Conservation (phyloP, 2,329 filamentous ascomycete genomes). For the Sporothrix mexicana region DNA sequence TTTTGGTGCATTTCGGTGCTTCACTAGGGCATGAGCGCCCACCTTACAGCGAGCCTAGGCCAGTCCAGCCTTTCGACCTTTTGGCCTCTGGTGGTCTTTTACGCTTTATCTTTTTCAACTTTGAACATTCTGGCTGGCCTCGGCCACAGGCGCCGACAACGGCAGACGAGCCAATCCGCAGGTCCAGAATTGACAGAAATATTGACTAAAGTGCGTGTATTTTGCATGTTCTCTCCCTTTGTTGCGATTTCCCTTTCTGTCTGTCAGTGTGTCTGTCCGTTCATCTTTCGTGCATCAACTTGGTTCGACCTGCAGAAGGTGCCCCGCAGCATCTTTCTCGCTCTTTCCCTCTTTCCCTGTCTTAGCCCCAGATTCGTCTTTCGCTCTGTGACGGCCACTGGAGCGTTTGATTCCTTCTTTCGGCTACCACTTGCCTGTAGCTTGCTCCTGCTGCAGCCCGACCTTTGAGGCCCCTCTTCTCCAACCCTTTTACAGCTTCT, state of each 20-base stretch:
- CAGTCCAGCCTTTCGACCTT: not conserved
- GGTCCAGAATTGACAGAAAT: not conserved
- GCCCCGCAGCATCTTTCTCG: conserved; percentile 7
- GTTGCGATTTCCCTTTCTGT: not conserved
- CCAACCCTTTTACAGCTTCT: not conserved
- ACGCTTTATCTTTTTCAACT: not conserved
- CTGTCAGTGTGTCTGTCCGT: not conserved
- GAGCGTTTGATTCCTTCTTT: conserved; percentile 5
- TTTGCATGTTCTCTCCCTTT: not conserved
- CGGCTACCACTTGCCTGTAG: not conserved
- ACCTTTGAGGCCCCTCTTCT: conserved; percentile 2
- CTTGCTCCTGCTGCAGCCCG: not conserved
- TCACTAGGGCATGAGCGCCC: conserved; percentile 2
- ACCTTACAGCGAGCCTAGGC: not conserved
- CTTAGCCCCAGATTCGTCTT: not conserved
- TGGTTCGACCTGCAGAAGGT: conserved; percentile 8
- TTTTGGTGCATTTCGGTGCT: not conserved
- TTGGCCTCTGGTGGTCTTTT: not conserved
- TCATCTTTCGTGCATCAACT: conserved; percentile 2
- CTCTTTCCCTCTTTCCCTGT: conserved; percentile 4
- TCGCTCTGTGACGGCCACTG: not conserved
- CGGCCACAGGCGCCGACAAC: conserved; percentile 7
- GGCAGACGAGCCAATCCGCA: not conserved
- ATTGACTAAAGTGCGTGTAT: not conserved
- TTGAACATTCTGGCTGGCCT: conserved; percentile 1